Base-by-base conservation (phyloP, 148 eudicot genomes). In the Cornus suecica region DNA sequence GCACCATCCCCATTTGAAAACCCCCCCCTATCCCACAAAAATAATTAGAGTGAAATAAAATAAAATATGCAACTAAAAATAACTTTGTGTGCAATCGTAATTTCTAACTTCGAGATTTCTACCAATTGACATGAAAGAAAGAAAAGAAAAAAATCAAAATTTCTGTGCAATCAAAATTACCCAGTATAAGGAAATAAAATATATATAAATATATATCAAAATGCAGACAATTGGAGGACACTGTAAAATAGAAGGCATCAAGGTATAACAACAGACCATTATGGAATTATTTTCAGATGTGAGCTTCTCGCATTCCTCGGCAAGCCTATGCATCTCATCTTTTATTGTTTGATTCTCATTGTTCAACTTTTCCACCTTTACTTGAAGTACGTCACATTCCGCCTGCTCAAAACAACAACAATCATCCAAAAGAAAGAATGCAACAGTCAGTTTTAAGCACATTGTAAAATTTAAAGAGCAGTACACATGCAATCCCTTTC, bases 311-410 rank as follows among this genome's bases (percentile, higher is more conserved):
- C 79, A 77, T 71, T 69, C 79, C 62, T 77, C 74, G 0, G 74
- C 64, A 11, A 77, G 74, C 63, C 60, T 69, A 11, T 69, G 56
- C 79, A 77, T 4, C 61, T 77, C 79, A 37, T 77, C 79, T 37
- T 63, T 70, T n/a, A 76, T 67, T 18, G 34, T 60, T 61, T 10
- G 30, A 45, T 76, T 76, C 24, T 76, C 79, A 69, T 76, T 70
- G 27, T 10, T 41, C 29, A 77, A 65, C 28, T 64, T 37, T 13
- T 77, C 74, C 64, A 77, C 79, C 63, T 45, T 70, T 30, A n/a
- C 62, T 77, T 77, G 79, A 42, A 77, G 74, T 41, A 70, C 79
- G 48, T 77, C 79, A 10, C 79, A 77, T 51, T 77, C 79, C 48
- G 74, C 79, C 79, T 77, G 79, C 23, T 77, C 45, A 62, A 18